Evolutionary conservation across 345 rosid species (phyloP), one percentile per base, ranked within the genome.

Genomic region (Boechera retrofracta): DNA sequence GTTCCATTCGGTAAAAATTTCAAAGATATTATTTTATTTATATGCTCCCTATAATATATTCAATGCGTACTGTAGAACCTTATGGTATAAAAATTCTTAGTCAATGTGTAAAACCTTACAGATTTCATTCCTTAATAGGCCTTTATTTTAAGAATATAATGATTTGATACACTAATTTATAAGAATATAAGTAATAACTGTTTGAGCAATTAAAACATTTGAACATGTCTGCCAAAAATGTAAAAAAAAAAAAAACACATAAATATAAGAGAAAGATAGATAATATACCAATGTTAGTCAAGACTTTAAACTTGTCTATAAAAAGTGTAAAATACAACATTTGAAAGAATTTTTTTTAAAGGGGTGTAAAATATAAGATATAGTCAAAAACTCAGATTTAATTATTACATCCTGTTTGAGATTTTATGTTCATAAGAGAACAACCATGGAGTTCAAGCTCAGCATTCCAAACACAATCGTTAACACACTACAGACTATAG

Each of bases 361-460:
- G 10, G 28, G 10, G 1, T 41, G 44, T 41, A 41, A 10, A 41
- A 41, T 41, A 41, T 24, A 49, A 7, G 1, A n/a, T 33, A 36
- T 35, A 13, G 53, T 21, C 10, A 33, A 35, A 67, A 51, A 4
- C 32, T n/a, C 4, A 35, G 8, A 63, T 72, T 6, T 49, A 36
- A 21, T 49, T 38, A 33, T 33, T 21, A 29, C 53, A 51, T 62
- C n/a, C 5, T 64, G 35, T 31, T 13, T 4, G 56, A 44, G 48
- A 51, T 51, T 4, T 54, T 24, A 15, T 8, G 5, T 9, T 24
- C 1, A 33, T 10, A 49, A 68, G 24, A 21, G 69, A 51, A 31
- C 9, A 63, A 63, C 64, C 16, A 74, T 74, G 71, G 47, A 64
- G 54, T 28, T 41, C 33, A 63, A 63, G 68, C 67, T 61, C 59